These are phyloP conservation scores for Coelastrella sp. DNA, from an alignment of 139 green algal genomes.

Conservation along the genomic window DNA sequence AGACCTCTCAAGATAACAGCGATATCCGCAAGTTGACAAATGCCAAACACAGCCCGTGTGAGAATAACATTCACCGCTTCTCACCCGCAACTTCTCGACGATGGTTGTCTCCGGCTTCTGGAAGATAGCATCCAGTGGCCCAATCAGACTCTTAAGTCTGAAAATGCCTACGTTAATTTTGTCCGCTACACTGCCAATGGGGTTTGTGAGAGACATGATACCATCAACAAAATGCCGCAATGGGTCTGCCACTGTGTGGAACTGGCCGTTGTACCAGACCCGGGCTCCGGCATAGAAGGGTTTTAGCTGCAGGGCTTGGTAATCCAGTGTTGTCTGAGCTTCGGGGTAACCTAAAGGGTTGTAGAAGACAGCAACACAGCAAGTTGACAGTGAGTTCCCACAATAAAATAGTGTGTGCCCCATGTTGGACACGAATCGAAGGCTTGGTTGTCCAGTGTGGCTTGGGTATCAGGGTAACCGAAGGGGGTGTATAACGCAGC, in stretches of 20 bases:
- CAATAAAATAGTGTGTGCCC: too few relatives aligned
- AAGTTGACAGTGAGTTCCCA: neutral
- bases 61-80: neutral
- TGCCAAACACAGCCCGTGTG: too few relatives aligned
- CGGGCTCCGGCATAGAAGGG: slow-evolving; percentile 95
- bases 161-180: slow-evolving; percentile 92
- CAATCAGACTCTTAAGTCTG: slow-evolving; percentile 72
- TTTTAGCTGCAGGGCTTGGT: slow-evolving; percentile 84
- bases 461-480: slow-evolving; percentile 68
- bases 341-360: slow-evolving; percentile 62
- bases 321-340: slow-evolving; percentile 82
- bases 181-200: slow-evolving; percentile 84
- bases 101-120: slow-evolving; percentile 81
- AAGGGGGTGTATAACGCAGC: neutral
- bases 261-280: slow-evolving; percentile 76
- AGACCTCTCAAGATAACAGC: too few relatives aligned
- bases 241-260: slow-evolving; percentile 84
- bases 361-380: neutral
- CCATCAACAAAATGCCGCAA: slow-evolving; percentile 87
- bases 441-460: slow-evolving; percentile 85
- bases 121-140: slow-evolving; percentile 75
- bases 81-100: slow-evolving; percentile 70
- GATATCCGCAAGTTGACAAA: too few relatives aligned
- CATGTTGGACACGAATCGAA: too few relatives aligned
- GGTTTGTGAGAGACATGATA: slow-evolving; percentile 84